Evolutionary conservation across 1,139 yeast species (phyloP).

Genomic region (Suhomyces guaymorum): DNA sequence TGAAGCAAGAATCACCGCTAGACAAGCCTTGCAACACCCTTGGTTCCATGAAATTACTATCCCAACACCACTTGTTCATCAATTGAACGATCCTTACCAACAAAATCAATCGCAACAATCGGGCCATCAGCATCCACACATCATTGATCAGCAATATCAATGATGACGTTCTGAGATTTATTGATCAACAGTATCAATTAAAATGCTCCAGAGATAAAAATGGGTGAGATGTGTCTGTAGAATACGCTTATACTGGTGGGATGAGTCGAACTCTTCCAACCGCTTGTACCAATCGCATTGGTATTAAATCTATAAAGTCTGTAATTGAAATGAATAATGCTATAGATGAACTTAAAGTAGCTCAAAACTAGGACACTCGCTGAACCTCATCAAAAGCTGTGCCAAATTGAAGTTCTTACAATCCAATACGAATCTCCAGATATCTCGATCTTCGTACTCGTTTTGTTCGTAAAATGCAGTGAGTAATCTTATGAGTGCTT

Average conservation of each 20-base stretch:
- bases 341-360: slow-evolving; percentile 4
- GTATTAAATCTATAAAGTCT: background rate
- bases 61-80: slow-evolving; percentile 40
- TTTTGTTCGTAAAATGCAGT: slow-evolving; percentile 14
- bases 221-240: background rate
- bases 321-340: slow-evolving; percentile 2
- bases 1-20: slow-evolving; percentile 84
- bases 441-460: slow-evolving; percentile 13
- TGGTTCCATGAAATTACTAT: slow-evolving; percentile 84
- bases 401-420: slow-evolving; percentile 21
- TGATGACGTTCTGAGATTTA: no score
- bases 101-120: slow-evolving; percentile 33
- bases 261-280: no score
- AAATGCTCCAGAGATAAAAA: background rate
- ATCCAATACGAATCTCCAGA: slow-evolving; percentile 24
- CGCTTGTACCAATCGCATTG: no score
- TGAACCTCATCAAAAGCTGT: slow-evolving; percentile 21
- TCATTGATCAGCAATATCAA: slow-evolving; percentile 14
- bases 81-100: slow-evolving; percentile 41
- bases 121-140: slow-evolving; percentile 15
- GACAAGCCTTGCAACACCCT: slow-evolving; percentile 91
- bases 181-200: background rate
- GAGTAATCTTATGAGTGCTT: slow-evolving; percentile 15
- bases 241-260: no score
- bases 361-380: slow-evolving; percentile 16